Conservation (phyloP, 2,329 filamentous ascomycete genomes). For the Davidsoniella neocaledoniae region DNA sequence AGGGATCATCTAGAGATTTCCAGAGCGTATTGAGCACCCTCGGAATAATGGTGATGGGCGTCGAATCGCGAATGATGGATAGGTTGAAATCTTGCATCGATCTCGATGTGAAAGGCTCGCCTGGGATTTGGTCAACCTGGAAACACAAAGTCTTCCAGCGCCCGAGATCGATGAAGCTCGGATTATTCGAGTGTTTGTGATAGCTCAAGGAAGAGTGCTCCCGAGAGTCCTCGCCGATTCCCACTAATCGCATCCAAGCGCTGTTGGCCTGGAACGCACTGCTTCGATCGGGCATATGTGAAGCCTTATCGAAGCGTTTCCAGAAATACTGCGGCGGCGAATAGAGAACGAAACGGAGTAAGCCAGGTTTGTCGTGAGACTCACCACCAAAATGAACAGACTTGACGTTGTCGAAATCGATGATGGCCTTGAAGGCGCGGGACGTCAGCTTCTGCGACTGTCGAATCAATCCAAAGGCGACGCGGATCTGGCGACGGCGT, state of each 20-base stretch:
- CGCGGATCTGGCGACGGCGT: conserved; percentile 6
- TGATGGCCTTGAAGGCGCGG: conserved; percentile 23
- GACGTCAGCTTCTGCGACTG: not conserved
- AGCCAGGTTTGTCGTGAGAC: conserved; percentile 15
- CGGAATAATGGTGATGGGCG: not conserved
- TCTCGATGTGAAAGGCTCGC: conserved; percentile 24
- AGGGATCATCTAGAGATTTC: not conserved
- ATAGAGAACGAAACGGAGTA: conserved; percentile 24
- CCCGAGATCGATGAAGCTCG: conserved; percentile 32
- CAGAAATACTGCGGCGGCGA: conserved; percentile 33
- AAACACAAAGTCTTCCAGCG: conserved; percentile 40
- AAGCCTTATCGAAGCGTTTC: conserved; percentile 17
- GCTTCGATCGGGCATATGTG: too few relatives aligned
- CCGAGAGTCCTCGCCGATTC: conserved; percentile 19
- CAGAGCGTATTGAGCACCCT: conserved; percentile 1
- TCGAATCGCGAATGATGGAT: conserved; percentile 2
- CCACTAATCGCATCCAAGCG: conserved; percentile 31
- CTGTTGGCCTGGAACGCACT: too few relatives aligned
- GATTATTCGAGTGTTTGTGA: conserved; percentile 20
- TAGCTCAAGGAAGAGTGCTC: conserved; percentile 22
- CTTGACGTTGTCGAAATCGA: conserved; percentile 31
- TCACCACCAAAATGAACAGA: conserved; percentile 21
- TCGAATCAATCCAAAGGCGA: conserved; percentile 3
- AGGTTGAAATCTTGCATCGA: conserved; percentile 55
- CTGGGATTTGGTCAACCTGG: conserved; percentile 20